A percentile compares a stretch with the other conserved stretches of the same genome.
phyloP scores from a whole-genome alignment of 805 yeast species.

The Komagataella populi region DNA sequence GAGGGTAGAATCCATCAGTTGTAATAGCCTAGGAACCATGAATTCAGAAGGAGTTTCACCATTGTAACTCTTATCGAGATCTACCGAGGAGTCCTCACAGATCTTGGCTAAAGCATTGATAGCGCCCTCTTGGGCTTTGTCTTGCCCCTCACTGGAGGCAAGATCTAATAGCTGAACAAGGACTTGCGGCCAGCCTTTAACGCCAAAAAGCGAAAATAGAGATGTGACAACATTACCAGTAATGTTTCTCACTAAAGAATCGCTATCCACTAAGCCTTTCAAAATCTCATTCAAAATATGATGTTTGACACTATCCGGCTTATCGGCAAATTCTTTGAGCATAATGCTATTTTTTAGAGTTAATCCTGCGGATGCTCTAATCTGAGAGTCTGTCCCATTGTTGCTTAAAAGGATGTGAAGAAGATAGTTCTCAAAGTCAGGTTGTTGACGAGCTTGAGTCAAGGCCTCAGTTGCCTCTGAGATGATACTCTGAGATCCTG shows the following conservation, averaged over 20 bases:
- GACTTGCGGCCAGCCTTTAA: constrained; percentile 60
- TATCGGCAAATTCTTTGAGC: constrained; percentile 20
- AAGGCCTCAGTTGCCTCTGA: constrained; percentile 61
- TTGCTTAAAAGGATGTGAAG: constrained; percentile 53
- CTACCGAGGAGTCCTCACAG: constrained; percentile 72
- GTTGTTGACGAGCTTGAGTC: constrained; percentile 51
- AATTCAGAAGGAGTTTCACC: constrained; percentile 56
- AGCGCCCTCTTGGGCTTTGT: constrained; percentile 53
- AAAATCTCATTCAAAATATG: constrained; percentile 22
- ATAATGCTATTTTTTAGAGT: constrained; percentile 63
- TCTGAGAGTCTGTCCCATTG: constrained; percentile 30
- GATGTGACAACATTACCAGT: constrained; percentile 87
- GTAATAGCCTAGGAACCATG: constrained; percentile 53
- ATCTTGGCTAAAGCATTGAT: constrained; percentile 73
- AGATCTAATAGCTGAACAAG: constrained; percentile 57
- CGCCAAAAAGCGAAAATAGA: constrained; percentile 52
- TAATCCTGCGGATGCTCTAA: constrained; percentile 83
- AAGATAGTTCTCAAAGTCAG: constrained; percentile 74
- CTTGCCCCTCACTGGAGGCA: constrained; percentile 29
- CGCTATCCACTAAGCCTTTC: constrained; percentile 36
- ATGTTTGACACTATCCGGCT: constrained; percentile 15
- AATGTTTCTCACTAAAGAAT: constrained; percentile 63
- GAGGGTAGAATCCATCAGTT: constrained; percentile 26
- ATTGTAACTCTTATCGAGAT: constrained; percentile 50
- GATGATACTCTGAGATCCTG: constrained; percentile 41